Conservation (phyloP, 805 yeast genomes). For the Candida ponderosae region DNA sequence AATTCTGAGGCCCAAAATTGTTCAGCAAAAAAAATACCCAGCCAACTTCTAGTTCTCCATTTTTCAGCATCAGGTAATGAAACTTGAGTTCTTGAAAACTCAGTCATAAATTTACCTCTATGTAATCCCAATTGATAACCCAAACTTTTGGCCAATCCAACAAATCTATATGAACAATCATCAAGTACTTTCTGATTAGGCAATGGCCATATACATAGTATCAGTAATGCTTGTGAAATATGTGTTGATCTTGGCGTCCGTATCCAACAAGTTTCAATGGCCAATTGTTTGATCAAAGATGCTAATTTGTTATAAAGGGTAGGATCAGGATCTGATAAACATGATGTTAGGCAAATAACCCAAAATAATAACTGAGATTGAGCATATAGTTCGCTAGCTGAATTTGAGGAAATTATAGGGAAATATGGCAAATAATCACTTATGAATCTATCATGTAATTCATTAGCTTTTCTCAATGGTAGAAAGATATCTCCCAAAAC, state of each 20-base stretch:
- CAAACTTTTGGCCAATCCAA: constrained; percentile 77
- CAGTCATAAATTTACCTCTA: constrained; percentile 85
- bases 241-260: constrained; percentile 91
- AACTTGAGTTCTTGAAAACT: constrained; percentile 85
- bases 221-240: constrained; percentile 80
- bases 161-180: constrained; percentile 84
- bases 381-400: constrained; percentile 69
- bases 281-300: constrained; percentile 73
- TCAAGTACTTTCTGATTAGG: constrained; percentile 90
- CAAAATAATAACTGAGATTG: constrained; percentile 84
- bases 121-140: constrained; percentile 86
- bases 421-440: constrained; percentile 62
- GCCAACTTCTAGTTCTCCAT: constrained; percentile 93
- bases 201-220: constrained; percentile 85
- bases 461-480: constrained; percentile 58
- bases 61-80: constrained; percentile 83
- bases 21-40: constrained; percentile 79
- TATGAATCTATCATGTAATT: constrained; percentile 64
- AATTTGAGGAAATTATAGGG: constrained; percentile 67
- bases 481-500: constrained; percentile 69
- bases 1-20: constrained; percentile 85
- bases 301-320: constrained; percentile 68
- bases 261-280: constrained; percentile 89
- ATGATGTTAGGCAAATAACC: constrained; percentile 84
- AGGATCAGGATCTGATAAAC: constrained; percentile 83